Evolutionary conservation across 257 asterid species (phyloP), one percentile per base, ranked within the genome.

Genomic region (Solanum piurae): DNA sequence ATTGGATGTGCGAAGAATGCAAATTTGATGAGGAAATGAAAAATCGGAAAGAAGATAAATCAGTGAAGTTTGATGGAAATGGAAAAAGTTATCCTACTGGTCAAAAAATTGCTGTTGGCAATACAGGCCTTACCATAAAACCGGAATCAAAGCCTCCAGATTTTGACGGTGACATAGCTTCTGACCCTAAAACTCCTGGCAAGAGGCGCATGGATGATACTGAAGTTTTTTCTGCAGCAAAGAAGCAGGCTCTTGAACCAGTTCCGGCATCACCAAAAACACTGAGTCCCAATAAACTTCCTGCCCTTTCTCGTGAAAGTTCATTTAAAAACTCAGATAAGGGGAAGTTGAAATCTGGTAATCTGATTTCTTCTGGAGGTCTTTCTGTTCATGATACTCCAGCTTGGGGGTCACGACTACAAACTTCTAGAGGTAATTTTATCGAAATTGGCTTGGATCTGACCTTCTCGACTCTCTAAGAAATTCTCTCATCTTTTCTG

Each of bases 1-100:
- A 93, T 84, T 97, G 99, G 99, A 89, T 95, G 88, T 97, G 99
- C 90, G 99, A 95, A 92, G 99, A 95, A 86, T 97, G 99, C 92
- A 91, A 91, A 88, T 87, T 83, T n/a, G 86, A 88, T 36, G 95
- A 90, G 90, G 92, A 40, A 90, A 93, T 75, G 44, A 92, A 84
- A 80, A 89, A 89, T 86, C 90, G 60, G 82, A 91, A 90, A 91
- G 94, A 87, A 87, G 94, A 88, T 85, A 93, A 91, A 89, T 82
- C 79, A 68, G 93, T 77, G 60, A 91, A 58, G 91, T 27, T 89
- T 83, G 92, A 91, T 88, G 94, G 89, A 83, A 90, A 79, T 90
- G 96, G 89, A 84, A 93, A 93, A 91, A 91, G 73, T 87, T 87
- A 87, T 90, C 92, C 93, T 73, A 91, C 94, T 91, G 93, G 91